Conservation (phyloP, 257 asterid species). For the Linderniella brevidens region DNA sequence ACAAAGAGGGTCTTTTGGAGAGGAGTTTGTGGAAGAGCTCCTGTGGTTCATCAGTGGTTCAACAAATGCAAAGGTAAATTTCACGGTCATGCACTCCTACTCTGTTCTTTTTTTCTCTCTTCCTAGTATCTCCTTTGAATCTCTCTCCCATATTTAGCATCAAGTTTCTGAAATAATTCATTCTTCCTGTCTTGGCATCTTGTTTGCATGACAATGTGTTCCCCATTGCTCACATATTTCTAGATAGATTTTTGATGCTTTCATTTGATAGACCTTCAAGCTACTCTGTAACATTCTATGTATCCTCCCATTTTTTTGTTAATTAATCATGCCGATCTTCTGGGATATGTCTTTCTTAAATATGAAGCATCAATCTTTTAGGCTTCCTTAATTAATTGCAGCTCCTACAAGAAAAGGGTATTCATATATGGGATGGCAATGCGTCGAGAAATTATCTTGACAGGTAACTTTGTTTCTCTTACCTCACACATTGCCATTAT, state of each 20-base stretch:
- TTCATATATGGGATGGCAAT: conserved; percentile 68
- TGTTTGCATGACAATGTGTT: too few relatives aligned
- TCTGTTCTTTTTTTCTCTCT: not conserved
- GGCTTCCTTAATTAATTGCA: conserved; percentile 16
- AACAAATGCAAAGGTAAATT: conserved; percentile 73
- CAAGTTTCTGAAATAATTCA: too few relatives aligned
- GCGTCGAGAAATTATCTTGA: conserved; percentile 67
- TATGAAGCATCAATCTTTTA: conserved; percentile 2
- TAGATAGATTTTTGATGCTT: too few relatives aligned
- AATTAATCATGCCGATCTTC: not conserved
- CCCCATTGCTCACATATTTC: too few relatives aligned
- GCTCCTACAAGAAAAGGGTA: conserved; percentile 55
- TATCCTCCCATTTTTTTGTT: not conserved
- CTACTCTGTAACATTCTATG: not conserved
- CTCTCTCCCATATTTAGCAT: not conserved
- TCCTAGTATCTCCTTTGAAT: not conserved
- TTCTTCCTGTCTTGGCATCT: too few relatives aligned
- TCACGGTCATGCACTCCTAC: not conserved
- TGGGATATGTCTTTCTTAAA: not conserved
- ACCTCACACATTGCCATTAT: conserved; percentile 2
- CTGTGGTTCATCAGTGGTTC: conserved; percentile 96
- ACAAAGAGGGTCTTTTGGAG: conserved; percentile 79
- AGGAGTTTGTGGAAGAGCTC: conserved; percentile 91
- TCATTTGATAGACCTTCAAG: too few relatives aligned
- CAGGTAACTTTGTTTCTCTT: conserved; percentile 25